Base-by-base conservation (phyloP, 805 yeast genomes). In the Candida suzukii region DNA sequence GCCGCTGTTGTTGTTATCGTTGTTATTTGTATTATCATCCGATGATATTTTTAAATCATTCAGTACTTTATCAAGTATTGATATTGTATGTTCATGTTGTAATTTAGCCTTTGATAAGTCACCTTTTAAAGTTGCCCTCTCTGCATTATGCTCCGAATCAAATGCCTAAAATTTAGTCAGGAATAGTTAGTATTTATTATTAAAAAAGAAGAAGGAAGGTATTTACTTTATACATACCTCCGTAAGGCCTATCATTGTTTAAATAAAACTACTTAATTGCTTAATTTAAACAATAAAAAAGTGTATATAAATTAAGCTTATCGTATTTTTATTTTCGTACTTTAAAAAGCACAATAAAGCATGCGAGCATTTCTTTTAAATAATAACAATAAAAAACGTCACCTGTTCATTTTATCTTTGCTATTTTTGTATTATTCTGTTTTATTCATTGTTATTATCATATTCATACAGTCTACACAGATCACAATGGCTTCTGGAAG, bases 111-210 rank as follows among this genome's bases (percentile, higher is more conserved):
- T 61, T 7, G 53, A 48, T 28, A 63, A 64, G 34, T 74, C 72
- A 9, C 70, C 70, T 35, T 65, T 62, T 25, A 66, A 45, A 1
- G 69, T 64, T 12, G 73, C 67, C 22, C 61, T 54, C 45, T 80
- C 83, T 0, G 83, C 85, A 35, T 62, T 66, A 41, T 71, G 73
- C 17, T 77, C 76, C 4, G 70, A 54, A 24, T 67, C 67, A 46
- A 76, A 78, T 2, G 74, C 74, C 74, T 73, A 28, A n/a, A n/a
- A n/a, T n/a, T n/a, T n/a, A n/a, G n/a, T n/a, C 9, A 9, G 3
- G 11, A 3, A 4, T 22, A 8, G 36, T 20, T 21, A 22, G 26
- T 33, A 21, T 32, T 29, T 30, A 18, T 21, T 29, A 14, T n/a
- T 21, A 5, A 6, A 5, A 4, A 5, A 4, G 17, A 4, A 13